Evolutionary conservation across 1,139 yeast genomes (phyloP).

Genomic region (Pichia norvegensis): DNA sequence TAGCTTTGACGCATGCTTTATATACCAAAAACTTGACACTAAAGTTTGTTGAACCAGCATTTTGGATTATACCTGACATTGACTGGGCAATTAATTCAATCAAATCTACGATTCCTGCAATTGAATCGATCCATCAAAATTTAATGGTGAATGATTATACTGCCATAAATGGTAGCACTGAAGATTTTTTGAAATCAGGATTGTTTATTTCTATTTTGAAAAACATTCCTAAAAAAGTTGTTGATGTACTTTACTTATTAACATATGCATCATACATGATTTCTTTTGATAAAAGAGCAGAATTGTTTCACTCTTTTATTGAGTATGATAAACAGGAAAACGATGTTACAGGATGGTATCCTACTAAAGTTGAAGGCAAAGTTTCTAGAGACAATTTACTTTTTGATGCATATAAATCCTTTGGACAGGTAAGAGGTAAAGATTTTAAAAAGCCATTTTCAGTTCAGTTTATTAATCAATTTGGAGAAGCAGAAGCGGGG

Average conservation of each 20-base stretch:
- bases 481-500: conserved; percentile 73
- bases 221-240: conserved; percentile 26
- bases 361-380: conserved; percentile 37
- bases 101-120: conserved; percentile 13
- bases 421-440: conserved; percentile 44
- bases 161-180: conserved; percentile 1
- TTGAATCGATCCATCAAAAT: conserved; percentile 20
- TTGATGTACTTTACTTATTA: conserved; percentile 37
- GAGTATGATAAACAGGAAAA: conserved; percentile 35
- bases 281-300: conserved; percentile 66
- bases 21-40: conserved; percentile 64
- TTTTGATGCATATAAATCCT: conserved; percentile 65
- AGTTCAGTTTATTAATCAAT: conserved; percentile 62
- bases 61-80: conserved; percentile 42
- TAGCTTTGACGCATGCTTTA: conserved; percentile 53
- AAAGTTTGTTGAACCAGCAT: conserved; percentile 42
- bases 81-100: conserved; percentile 14
- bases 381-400: conserved; percentile 63
- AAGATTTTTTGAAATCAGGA: conserved; percentile 5
- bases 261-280: conserved; percentile 70
- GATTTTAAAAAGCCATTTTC: conserved; percentile 52
- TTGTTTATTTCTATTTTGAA: background rate
- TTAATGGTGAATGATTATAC: conserved; percentile 15
- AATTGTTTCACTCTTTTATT: conserved; percentile 60
- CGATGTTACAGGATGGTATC: conserved; percentile 14